phyloP scores from a whole-genome alignment of 768 basidiomycete species.

The Pholiota molesta region DNA sequence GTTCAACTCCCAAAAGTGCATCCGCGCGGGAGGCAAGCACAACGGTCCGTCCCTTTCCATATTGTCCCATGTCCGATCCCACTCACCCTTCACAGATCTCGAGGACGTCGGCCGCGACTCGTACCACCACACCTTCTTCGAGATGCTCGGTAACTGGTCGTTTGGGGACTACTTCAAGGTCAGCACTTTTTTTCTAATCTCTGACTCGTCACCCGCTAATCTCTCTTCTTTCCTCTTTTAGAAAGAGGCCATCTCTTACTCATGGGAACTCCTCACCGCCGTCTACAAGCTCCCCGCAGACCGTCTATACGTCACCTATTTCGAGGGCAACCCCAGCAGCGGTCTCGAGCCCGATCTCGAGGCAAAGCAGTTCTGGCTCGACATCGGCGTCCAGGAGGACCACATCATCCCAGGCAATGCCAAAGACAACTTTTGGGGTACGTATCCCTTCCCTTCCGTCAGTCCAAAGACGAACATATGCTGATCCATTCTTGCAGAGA shows the following conservation, averaged over 20 bases:
- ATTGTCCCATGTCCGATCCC: neutral
- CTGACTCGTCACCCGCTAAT: slow-evolving; percentile 9
- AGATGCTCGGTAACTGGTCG: slow-evolving; percentile 99
- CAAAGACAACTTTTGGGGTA: slow-evolving; percentile 99
- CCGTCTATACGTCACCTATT: slow-evolving; percentile 95
- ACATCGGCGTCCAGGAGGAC: slow-evolving; percentile 85
- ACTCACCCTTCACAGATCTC: slow-evolving; percentile 60
- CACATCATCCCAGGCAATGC: slow-evolving; percentile 93
- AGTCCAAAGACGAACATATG: neutral
- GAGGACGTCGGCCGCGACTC: slow-evolving; percentile 99
- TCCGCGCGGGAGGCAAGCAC: slow-evolving; percentile 98
- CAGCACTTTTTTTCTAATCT: slow-evolving; percentile 8
- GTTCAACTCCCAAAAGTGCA: slow-evolving; percentile 97
- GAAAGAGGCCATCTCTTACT: slow-evolving; percentile 92
- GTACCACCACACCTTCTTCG: slow-evolving; percentile 98
- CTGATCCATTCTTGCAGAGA: slow-evolving; percentile 58
- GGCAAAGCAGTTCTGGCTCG: slow-evolving; percentile 84
- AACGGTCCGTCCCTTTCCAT: slow-evolving; percentile 60
- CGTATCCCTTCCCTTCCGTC: slow-evolving; percentile 24
- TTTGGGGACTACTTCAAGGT: slow-evolving; percentile 99
- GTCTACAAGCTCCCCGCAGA: slow-evolving; percentile 90
- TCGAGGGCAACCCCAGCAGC: slow-evolving; percentile 88
- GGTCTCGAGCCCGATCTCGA: slow-evolving; percentile 89
- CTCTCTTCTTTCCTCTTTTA: slow-evolving; percentile 32
- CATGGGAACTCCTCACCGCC: slow-evolving; percentile 92